Percentiles rank a stretch among this genome's conserved stretches.
These are phyloP conservation scores for Gonium pectorale DNA, from an alignment of 139 green algal genomes.

Conservation along the genomic window DNA sequence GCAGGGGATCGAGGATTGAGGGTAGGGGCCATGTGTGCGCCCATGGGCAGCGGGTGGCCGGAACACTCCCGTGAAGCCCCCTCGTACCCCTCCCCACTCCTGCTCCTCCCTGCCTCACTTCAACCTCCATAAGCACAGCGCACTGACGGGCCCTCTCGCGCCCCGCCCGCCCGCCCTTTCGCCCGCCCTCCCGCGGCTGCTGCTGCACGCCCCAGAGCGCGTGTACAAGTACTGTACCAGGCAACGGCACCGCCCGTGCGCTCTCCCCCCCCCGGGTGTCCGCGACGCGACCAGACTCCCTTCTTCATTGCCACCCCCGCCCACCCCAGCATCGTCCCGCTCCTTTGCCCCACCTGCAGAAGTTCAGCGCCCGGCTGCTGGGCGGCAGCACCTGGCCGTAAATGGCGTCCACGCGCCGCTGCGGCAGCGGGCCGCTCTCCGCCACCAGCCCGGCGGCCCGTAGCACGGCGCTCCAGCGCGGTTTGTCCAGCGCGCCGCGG, in stretches of 20 bases:
- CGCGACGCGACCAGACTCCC: background rate
- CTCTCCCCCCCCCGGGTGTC: background rate
- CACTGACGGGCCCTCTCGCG: too few species aligned
- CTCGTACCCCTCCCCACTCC: background rate
- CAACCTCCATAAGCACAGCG: too few species aligned
- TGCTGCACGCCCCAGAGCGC: too few species aligned
- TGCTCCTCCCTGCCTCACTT: background rate
- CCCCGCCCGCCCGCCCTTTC: too few species aligned
- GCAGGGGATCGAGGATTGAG: background rate
- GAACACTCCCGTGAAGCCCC: background rate
- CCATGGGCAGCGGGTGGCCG: background rate
- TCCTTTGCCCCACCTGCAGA: conserved; percentile 17
- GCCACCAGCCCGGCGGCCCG: conserved; percentile 31
- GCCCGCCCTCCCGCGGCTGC: too few species aligned
- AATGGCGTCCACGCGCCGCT: conserved; percentile 6
- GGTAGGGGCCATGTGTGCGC: background rate
- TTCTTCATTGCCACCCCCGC: background rate
- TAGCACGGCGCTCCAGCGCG: background rate
- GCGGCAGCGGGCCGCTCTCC: conserved; percentile 37
- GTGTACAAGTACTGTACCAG: background rate
- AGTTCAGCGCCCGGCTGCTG: conserved; percentile 29
- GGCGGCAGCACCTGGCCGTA: conserved; percentile 30
- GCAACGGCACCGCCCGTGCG: background rate
- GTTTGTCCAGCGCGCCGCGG: conserved; percentile 51
- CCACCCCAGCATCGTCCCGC: background rate